Evolutionary conservation across 805 yeast genomes (phyloP).

Genomic region (Metschnikowia matae): DNA sequence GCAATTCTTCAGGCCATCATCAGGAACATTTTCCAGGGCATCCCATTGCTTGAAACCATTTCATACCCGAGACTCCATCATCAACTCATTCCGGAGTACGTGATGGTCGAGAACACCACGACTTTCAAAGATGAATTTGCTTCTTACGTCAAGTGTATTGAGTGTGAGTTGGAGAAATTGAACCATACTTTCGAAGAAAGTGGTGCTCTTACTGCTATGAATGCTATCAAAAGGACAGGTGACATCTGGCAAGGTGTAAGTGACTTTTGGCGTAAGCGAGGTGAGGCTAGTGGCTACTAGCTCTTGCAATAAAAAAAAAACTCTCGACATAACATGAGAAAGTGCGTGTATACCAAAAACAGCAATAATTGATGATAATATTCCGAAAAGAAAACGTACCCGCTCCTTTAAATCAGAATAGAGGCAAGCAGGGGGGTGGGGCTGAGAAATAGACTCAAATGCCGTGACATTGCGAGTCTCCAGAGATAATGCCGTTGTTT

Average conservation of each 20-base stretch:
- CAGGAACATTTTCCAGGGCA: constrained; percentile 53
- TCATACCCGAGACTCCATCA: constrained; percentile 85
- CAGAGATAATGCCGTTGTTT: background rate
- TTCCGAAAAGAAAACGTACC: background rate
- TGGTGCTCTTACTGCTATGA: constrained; percentile 41
- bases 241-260: constrained; percentile 65
- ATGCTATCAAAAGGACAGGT: constrained; percentile 41
- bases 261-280: constrained; percentile 88
- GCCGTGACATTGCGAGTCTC: background rate
- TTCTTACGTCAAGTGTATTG: background rate
- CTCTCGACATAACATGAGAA: background rate
- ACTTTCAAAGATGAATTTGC: constrained; percentile 29
- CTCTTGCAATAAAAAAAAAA: background rate
- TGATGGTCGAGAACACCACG: constrained; percentile 57
- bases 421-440: no score
- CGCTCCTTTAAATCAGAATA: no score
- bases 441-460: background rate
- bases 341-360: background rate
- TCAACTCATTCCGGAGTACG: constrained; percentile 73
- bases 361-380: background rate
- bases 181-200: constrained; percentile 29
- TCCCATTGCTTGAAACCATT: constrained; percentile 62
- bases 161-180: constrained; percentile 42
- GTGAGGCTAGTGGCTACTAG: constrained; percentile 64
- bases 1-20: constrained; percentile 78